These are phyloP conservation scores for Termitomyces sp. DNA, from an alignment of 768 basidiomycete genomes.

Conservation along the genomic window DNA sequence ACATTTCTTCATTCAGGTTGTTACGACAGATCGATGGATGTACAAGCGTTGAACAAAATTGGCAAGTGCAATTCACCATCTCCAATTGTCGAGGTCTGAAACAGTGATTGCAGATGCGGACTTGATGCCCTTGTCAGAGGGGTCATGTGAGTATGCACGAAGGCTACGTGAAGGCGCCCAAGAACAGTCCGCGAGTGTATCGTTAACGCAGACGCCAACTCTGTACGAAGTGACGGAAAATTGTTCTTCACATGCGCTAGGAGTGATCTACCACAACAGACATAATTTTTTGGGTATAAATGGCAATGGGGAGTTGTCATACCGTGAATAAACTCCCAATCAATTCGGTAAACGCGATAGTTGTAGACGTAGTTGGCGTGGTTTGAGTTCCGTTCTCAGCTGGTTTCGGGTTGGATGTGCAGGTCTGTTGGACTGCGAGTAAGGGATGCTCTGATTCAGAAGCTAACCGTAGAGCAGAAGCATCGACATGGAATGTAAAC, in stretches of 20 bases:
- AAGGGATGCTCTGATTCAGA: neutral
- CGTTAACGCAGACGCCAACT: constrained; percentile 10
- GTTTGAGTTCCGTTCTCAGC: neutral
- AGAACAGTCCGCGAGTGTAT: constrained; percentile 3
- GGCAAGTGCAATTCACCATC: constrained; percentile 1
- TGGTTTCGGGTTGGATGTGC: constrained; percentile 3
- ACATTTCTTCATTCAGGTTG: neutral
- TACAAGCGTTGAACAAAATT: neutral
- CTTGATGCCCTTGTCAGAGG: constrained; percentile 9
- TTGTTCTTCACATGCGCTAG: constrained; percentile 2
- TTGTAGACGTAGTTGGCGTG: neutral
- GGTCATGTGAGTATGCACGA: constrained; percentile 11
- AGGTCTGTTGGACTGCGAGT: constrained; percentile 10
- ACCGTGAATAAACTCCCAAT: constrained; percentile 9
- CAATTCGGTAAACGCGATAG: neutral
- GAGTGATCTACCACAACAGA: constrained; percentile 3
- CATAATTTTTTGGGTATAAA: neutral
- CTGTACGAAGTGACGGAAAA: constrained; percentile 8
- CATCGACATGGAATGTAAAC: constrained; percentile 10
- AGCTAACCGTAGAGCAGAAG: neutral
- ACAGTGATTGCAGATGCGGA: constrained; percentile 10
- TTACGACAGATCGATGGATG: neutral
- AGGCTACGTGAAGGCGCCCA: constrained; percentile 10
- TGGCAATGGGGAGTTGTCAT: neutral
- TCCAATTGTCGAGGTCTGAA: constrained; percentile 13